Evolutionary conservation across 306 rosid species (phyloP), one percentile per base, ranked within the genome.

Genomic region (Elaeagnus macrophylla): DNA sequence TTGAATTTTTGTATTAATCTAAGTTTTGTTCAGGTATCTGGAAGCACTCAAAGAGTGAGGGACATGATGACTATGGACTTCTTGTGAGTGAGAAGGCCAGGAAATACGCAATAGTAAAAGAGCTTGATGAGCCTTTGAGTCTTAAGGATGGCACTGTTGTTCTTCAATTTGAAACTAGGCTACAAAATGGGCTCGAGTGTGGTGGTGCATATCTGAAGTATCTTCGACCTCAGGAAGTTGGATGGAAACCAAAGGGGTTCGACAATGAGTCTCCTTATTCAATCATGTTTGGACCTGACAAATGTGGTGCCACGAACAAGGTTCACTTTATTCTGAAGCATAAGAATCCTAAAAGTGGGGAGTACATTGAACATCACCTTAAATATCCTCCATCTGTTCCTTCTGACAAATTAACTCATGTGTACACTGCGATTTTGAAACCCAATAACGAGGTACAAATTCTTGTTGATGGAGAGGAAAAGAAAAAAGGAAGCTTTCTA

Each of bases 231-330:
- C 99, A 91, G 73, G 87, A 67, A 48, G 87, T 78, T 10, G 99
- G 95, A 15, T 91, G 96, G 99, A 79, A 72, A 39, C 51, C 96
- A 7, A 84, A 91, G 73, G 84, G 71, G 62, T 87, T 91, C 52
- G 77, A 82, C 65, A 87, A 79, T 12, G 95, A 82, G 25, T 73
- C 96, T 70, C 96, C 95, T 14, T 91, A 87, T 52, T 66, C 96
- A 3, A 69, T 91, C 20, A 91, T 91, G 99, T 91, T 91, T 67
- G 99, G 99, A 64, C 99, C 99, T 35, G 99, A 91, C 77, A 91
- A 71, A 41, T 91, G 96, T 60, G 99, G 99, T 35, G 83, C 86
- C 66, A 91, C 99, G 6, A 87, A 91, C 79, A 91, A 91, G 87
- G 95, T 91, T 58, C 99, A 91, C 74, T 91, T 91, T 80, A 91